These are phyloP conservation scores for Lagerstroemia speciosa DNA, from an alignment of 345 rosid genomes.

Conservation along the genomic window DNA sequence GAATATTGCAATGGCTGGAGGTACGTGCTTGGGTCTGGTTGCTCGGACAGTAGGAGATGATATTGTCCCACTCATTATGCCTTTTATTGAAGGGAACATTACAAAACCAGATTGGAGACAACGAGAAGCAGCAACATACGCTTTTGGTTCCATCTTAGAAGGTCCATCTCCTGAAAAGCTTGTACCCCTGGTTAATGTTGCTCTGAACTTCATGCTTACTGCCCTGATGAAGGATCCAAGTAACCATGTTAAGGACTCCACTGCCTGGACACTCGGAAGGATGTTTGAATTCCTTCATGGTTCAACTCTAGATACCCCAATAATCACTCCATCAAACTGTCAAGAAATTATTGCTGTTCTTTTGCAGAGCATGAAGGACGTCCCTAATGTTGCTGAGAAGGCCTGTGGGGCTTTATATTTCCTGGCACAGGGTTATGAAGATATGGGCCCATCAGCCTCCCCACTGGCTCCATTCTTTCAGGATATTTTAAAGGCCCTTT, in stretches of 20 bases:
- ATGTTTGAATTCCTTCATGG: slow-evolving; percentile 47
- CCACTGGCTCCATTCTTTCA: slow-evolving; percentile 37
- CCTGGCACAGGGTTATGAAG: slow-evolving; percentile 41
- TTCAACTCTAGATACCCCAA: slow-evolving; percentile 29
- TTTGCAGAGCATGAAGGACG: slow-evolving; percentile 40
- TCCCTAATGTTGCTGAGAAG: slow-evolving; percentile 41
- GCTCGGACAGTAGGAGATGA: slow-evolving; percentile 43
- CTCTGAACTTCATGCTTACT: slow-evolving; percentile 38
- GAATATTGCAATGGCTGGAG: slow-evolving; percentile 47
- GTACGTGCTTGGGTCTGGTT: slow-evolving; percentile 43
- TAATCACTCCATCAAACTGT: slow-evolving; percentile 37
- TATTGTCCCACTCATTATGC: slow-evolving; percentile 38
- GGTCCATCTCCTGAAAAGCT: slow-evolving; percentile 43
- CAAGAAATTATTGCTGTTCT: slow-evolving; percentile 38
- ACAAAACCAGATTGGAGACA: slow-evolving; percentile 45
- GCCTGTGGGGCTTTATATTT: slow-evolving; percentile 49
- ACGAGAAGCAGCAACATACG: slow-evolving; percentile 42
- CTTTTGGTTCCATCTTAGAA: slow-evolving; percentile 41
- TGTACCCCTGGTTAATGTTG: slow-evolving; percentile 31
- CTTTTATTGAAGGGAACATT: slow-evolving; percentile 35
- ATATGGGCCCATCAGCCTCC: slow-evolving; percentile 25
- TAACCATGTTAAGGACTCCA: slow-evolving; percentile 42
- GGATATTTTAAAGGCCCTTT: slow-evolving; percentile 37
- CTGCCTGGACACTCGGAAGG: slow-evolving; percentile 45
- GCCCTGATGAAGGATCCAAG: slow-evolving; percentile 37